These are phyloP conservation scores for Microcos paniculata DNA, from an alignment of 345 rosid species.

Conservation along the genomic window DNA sequence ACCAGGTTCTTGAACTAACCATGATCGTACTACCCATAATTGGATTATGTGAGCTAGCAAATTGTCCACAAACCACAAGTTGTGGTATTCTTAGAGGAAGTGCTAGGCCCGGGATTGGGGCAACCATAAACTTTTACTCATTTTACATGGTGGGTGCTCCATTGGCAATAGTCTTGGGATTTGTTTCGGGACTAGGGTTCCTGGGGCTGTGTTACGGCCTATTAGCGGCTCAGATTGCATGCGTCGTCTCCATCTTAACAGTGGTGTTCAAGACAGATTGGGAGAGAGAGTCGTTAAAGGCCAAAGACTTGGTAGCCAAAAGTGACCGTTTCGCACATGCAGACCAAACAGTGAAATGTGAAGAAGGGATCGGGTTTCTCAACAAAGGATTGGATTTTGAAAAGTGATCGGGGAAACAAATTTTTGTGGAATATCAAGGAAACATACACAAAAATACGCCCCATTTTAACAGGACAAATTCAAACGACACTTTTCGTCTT, in stretches of 20 bases:
- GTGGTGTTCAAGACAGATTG: slow-evolving; percentile 77
- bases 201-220: slow-evolving; percentile 90
- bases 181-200: slow-evolving; percentile 63
- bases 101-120: slow-evolving; percentile 78
- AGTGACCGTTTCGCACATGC: slow-evolving; percentile 22
- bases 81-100: slow-evolving; percentile 86
- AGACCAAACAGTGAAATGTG: slow-evolving; percentile 41
- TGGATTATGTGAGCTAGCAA: slow-evolving; percentile 90
- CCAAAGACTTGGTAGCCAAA: slow-evolving; percentile 62
- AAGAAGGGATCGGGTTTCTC: slow-evolving; percentile 27
- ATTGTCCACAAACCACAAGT: slow-evolving; percentile 90
- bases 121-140: slow-evolving; percentile 67
- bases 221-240: slow-evolving; percentile 75
- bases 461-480: slow-evolving; percentile 4
- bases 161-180: slow-evolving; percentile 58
- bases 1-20: slow-evolving; percentile 50
- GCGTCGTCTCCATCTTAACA: slow-evolving; percentile 59
- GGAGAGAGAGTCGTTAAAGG: slow-evolving; percentile 71
- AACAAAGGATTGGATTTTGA: not conserved
- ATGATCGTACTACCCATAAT: slow-evolving; percentile 67
- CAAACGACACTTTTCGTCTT: not conserved
- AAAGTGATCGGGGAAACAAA: not conserved
- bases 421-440: not conserved
- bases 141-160: slow-evolving; percentile 89
- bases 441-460: not conserved